These are phyloP conservation scores for Boletus coccyginus DNA, from an alignment of 768 basidiomycete genomes.

Conservation along the genomic window DNA sequence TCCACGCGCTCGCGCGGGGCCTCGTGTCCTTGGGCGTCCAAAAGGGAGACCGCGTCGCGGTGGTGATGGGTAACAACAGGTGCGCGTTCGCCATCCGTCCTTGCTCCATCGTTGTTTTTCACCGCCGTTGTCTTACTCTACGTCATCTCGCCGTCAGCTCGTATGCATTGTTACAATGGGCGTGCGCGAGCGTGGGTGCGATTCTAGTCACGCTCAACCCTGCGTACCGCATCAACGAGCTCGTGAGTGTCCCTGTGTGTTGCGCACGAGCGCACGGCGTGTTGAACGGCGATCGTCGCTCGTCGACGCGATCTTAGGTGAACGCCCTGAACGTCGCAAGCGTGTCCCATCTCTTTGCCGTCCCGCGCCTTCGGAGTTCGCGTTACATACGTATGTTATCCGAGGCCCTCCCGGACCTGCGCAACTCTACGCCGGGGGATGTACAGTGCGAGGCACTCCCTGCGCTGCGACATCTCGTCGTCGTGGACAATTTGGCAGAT, in stretches of 20 bases:
- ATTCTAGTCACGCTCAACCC: conserved; percentile 83
- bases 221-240: conserved; percentile 68
- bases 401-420: conserved; percentile 55
- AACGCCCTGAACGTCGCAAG: conserved; percentile 60
- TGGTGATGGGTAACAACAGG: conserved; percentile 88
- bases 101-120: neutral
- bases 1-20: conserved; percentile 67
- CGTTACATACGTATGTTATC: conserved; percentile 60
- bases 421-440: conserved; percentile 45
- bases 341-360: conserved; percentile 67
- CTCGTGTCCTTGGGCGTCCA: conserved; percentile 64
- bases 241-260: conserved; percentile 42
- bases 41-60: conserved; percentile 75
- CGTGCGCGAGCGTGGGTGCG: conserved; percentile 81
- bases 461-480: conserved; percentile 56
- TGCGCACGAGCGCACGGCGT: neutral
- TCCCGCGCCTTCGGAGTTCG: conserved; percentile 66
- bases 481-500: conserved; percentile 60
- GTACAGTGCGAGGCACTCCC: conserved; percentile 62
- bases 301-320: conserved; percentile 40
- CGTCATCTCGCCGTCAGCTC: conserved; percentile 41
- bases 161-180: conserved; percentile 83
- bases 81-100: conserved; percentile 23
- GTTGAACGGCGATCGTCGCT: neutral
- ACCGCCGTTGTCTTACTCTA: neutral